These are phyloP conservation scores for Hapsidospora chrysogenum DNA, from an alignment of 495 filamentous ascomycete species.

Conservation along the genomic window DNA sequence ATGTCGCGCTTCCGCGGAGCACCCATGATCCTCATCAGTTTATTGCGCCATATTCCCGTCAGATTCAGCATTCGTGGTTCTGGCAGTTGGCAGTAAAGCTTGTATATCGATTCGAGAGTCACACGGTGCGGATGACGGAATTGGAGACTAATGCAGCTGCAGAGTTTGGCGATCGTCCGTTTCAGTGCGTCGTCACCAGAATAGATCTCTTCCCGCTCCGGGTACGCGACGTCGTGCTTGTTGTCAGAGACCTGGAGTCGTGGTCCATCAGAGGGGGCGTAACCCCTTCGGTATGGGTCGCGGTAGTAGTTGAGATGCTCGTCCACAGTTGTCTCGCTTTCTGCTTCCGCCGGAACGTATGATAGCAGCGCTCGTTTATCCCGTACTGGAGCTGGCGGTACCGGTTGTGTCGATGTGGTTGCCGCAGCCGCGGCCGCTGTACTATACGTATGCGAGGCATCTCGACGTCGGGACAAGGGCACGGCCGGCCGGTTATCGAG, in stretches of 20 bases:
- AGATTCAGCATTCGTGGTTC: constrained; percentile 53
- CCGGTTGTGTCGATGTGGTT: constrained; percentile 8
- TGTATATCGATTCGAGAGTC: constrained; percentile 23
- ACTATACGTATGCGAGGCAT: background rate
- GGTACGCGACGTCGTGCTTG: constrained; percentile 25
- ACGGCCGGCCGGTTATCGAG: background rate
- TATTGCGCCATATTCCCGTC: constrained; percentile 35
- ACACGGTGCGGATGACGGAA: constrained; percentile 13
- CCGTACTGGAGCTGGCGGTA: background rate
- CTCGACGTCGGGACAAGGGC: background rate
- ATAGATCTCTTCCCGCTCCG: constrained; percentile 17
- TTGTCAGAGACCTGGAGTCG: constrained; percentile 25
- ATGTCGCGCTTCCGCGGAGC: constrained; percentile 38
- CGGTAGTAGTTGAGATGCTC: constrained; percentile 25
- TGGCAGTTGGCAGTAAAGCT: constrained; percentile 23
- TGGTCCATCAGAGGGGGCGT: constrained; percentile 24
- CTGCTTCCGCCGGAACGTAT: constrained; percentile 29
- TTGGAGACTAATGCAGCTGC: constrained; percentile 12
- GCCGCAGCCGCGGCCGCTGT: constrained; percentile 1
- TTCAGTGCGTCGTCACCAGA: constrained; percentile 8
- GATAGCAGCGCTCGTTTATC: constrained; percentile 21
- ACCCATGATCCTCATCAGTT: constrained; percentile 52
- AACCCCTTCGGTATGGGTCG: constrained; percentile 30
- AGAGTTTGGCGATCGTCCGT: constrained; percentile 14
- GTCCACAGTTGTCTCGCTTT: constrained; percentile 23